A percentile compares a stretch with the other conserved stretches of the same genome.
Evolutionary conservation across 1,284 basidiomycete species (phyloP).

Genomic region (Boletus subluridellus): DNA sequence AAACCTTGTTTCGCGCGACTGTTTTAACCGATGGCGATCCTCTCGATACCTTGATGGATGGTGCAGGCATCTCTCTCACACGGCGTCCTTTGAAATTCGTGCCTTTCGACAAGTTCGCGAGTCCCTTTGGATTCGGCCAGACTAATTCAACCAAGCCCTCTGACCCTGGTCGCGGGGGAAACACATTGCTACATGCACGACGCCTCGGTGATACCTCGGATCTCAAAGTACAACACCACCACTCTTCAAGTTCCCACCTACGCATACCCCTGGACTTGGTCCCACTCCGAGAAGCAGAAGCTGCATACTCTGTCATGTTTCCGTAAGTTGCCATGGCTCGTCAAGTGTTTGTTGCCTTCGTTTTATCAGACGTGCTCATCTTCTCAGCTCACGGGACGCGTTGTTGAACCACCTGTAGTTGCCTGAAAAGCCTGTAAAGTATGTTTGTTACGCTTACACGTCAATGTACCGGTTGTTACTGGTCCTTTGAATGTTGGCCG

Average conservation of each 20-base stretch:
- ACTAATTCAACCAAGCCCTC: not conserved
- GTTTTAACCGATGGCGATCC: conserved; percentile 30
- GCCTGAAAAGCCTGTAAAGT: not conserved
- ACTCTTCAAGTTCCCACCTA: not conserved
- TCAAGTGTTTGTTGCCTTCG: not conserved
- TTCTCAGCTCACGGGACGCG: not conserved
- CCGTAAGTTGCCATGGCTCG: conserved; percentile 18
- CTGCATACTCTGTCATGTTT: conserved; percentile 30
- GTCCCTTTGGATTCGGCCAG: not conserved
- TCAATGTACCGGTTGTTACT: not conserved
- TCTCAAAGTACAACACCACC: not conserved
- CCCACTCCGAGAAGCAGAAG: conserved; percentile 29
- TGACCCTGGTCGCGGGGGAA: not conserved
- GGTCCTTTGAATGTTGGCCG: not conserved
- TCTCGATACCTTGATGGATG: conserved; percentile 13
- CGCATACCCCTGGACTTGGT: conserved; percentile 25
- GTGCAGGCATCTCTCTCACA: conserved; percentile 7
- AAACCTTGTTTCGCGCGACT: conserved; percentile 24
- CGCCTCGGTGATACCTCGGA: not conserved
- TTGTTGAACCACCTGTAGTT: not conserved
- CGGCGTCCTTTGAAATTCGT: conserved; percentile 31
- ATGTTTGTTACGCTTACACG: not conserved
- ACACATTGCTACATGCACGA: not conserved
- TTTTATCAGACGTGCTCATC: conserved; percentile 5
- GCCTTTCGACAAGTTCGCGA: conserved; percentile 20